These are phyloP conservation scores for Gossypium gossypioides DNA, from an alignment of 441 rosid species.

Conservation along the genomic window DNA sequence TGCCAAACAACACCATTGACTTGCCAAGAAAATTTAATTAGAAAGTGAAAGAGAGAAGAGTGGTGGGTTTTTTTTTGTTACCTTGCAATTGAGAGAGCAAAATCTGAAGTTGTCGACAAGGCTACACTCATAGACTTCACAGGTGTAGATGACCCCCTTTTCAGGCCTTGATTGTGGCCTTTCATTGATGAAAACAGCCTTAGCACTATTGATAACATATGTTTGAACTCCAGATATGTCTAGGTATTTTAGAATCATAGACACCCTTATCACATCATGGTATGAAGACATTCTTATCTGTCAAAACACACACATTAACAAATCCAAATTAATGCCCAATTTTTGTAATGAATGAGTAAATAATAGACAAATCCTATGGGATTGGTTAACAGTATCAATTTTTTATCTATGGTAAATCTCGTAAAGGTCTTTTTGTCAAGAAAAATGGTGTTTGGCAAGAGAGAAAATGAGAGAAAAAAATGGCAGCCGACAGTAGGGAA, in stretches of 20 bases:
- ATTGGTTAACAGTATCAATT: too few species aligned
- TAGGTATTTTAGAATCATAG: slow-evolving; percentile 70
- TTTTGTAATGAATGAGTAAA: not conserved
- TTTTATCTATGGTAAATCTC: too few species aligned
- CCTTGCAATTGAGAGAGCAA: slow-evolving; percentile 98
- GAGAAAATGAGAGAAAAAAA: too few species aligned
- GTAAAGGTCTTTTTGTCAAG: too few species aligned
- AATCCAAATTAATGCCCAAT: not conserved
- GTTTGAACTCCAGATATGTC: slow-evolving; percentile 79
- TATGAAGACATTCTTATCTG: slow-evolving; percentile 94
- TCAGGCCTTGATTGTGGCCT: slow-evolving; percentile 93
- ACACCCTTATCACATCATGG: slow-evolving; percentile 92
- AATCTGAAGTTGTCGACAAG: slow-evolving; percentile 79
- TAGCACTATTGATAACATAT: slow-evolving; percentile 88
- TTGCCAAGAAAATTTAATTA: not conserved
- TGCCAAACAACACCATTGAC: slow-evolving; percentile 9
- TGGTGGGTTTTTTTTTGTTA: slow-evolving; percentile 9
- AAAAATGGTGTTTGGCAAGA: too few species aligned
- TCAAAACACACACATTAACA: slow-evolving; percentile 1
- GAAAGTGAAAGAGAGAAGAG: not conserved
- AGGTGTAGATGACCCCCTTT: slow-evolving; percentile 83
- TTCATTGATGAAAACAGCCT: slow-evolving; percentile 88
- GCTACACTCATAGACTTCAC: slow-evolving; percentile 84
- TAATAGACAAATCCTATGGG: too few species aligned
- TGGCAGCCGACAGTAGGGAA: too few species aligned